Evolutionary conservation across 345 rosid genomes (phyloP), one percentile per base, ranked within the genome.

Genomic region (Moringa oleifera): DNA sequence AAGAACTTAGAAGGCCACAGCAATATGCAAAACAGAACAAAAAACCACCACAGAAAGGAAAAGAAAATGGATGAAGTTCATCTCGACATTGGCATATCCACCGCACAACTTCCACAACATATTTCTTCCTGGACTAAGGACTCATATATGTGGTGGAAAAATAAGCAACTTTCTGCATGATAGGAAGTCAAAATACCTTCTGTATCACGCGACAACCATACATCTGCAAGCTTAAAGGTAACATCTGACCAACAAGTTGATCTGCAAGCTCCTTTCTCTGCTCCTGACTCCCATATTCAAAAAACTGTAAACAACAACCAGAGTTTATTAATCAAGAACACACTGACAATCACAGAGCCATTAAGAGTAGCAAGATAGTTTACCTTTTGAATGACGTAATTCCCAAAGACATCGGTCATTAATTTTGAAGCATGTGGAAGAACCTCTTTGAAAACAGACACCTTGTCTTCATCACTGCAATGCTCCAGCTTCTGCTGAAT

Each of bases 141-240:
- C 17, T 41, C 17, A 41, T 41, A 5, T 11, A 15, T 2, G 33
- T 28, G 33, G 33, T 41, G 47, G 12, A 41, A 41, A 41, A n/a
- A 8, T 28, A 28, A 41, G 13, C 6, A 15, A 41, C 12, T 11
- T 5, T 41, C 1, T 41, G 17, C 12, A 11, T 41, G 1, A 41
- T 1, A 20, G 15, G 16, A 69, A 51, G 2, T 46, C 46, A 58
- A 24, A 58, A 59, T 73, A 91, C 99, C 97, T 95, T 95, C 68
- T 95, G 97, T 73, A 95, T 91, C 65, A 95, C 99, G 63, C 99
- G 96, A 56, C 99, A 91, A 56, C 99, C 99, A 74, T 95, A 95
- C 99, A 95, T 95, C 76, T 95, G 99, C 73, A 95, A 71, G 77
- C 99, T 88, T 75, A 95, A 77, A 61, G 86, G 80, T 74, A 95